Evolutionary conservation across 495 filamentous ascomycete genomes (phyloP).

Genomic region (Cudoniella acicularis): DNA sequence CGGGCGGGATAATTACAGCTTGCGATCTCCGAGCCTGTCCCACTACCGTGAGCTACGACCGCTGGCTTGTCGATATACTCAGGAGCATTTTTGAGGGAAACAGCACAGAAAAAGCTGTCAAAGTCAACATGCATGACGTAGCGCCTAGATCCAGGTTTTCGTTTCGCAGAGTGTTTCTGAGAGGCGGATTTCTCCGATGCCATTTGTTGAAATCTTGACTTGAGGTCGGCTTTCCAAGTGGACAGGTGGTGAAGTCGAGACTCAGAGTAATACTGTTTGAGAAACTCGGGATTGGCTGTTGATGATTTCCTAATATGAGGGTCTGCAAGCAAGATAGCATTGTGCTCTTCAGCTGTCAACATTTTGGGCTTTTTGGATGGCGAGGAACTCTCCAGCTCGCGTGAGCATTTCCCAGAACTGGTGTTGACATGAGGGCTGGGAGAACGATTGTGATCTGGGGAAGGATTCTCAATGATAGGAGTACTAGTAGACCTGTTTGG

Average conservation of each 20-base stretch:
- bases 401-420: background rate
- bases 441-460: background rate
- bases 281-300: conserved; percentile 83
- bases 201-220: conserved; percentile 76
- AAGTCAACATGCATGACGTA: conserved; percentile 97
- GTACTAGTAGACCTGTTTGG: background rate
- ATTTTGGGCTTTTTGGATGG: conserved; percentile 27
- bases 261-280: conserved; percentile 91
- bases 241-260: conserved; percentile 93
- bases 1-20: conserved; percentile 95
- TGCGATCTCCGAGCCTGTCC: conserved; percentile 87
- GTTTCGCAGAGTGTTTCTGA: conserved; percentile 44
- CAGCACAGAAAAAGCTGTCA: conserved; percentile 95
- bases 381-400: background rate
- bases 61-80: conserved; percentile 78
- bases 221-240: conserved; percentile 91
- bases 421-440: background rate
- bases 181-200: conserved; percentile 63
- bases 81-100: conserved; percentile 74
- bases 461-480: background rate
- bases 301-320: conserved; percentile 80
- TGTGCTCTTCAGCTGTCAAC: conserved; percentile 88
- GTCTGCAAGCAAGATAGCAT: conserved; percentile 73
- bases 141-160: conserved; percentile 57
- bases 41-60: conserved; percentile 82